A percentile compares a stretch with the other conserved stretches of the same genome.
phyloP scores from a whole-genome alignment of 2,329 filamentous ascomycete species.

The Claviceps lovelessii region DNA sequence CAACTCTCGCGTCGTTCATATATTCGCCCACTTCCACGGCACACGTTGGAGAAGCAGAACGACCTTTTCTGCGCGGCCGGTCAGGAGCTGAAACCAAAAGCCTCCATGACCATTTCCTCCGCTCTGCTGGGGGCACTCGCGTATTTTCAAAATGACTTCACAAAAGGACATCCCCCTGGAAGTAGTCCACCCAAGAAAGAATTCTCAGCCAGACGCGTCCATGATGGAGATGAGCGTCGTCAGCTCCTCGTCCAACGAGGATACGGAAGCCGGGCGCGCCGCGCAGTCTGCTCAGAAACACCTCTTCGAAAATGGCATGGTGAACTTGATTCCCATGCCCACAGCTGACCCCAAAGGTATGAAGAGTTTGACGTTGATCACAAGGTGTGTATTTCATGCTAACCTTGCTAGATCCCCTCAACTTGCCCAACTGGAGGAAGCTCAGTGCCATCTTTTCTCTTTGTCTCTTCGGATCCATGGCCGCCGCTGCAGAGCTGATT shows the following conservation, averaged over 20 bases:
- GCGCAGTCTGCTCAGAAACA: background rate
- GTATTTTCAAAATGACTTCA: background rate
- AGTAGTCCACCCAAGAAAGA: background rate
- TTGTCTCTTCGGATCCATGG: conserved; percentile 2
- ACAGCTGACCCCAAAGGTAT: conserved; percentile 1
- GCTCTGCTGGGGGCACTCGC: background rate
- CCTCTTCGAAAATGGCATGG: background rate
- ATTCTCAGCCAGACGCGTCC: background rate
- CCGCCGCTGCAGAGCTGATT: conserved; percentile 1
- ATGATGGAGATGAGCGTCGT: background rate
- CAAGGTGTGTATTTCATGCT: background rate
- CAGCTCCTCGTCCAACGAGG: background rate
- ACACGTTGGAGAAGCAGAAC: background rate
- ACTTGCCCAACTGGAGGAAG: conserved; percentile 1
- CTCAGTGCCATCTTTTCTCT: background rate
- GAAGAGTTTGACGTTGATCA: background rate
- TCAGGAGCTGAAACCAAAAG: background rate
- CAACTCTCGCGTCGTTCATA: background rate
- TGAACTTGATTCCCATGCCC: conserved; percentile 3
- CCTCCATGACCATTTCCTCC: background rate
- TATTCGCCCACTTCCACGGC: background rate
- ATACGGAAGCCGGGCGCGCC: background rate
- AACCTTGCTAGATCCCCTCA: background rate
- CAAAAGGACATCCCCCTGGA: background rate
- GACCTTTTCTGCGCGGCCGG: background rate